Base-by-base conservation (phyloP, 768 basidiomycete genomes). In the Cystobasidium onofrii region DNA sequence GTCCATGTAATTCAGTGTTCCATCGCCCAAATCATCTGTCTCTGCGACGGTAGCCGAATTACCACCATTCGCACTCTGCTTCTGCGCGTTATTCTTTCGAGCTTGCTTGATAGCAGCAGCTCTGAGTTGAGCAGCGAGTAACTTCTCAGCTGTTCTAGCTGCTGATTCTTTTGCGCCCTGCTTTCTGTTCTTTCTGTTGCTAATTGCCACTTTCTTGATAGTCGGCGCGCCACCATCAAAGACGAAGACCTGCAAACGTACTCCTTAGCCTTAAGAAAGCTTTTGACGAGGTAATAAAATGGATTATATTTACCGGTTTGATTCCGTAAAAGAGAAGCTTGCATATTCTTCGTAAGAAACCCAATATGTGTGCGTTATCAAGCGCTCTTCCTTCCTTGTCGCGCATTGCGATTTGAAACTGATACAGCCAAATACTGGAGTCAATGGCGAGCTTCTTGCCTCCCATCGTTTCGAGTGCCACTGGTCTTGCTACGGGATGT, bases 361-460 rank as follows among this genome's bases (percentile, higher is more conserved):
- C 93, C 54, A 98, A 83, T 18, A 99, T 88, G 82, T 97, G 96
- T 0, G 95, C 94, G 79, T 97, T 97, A 65, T 89, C 86, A 54
- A 99, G 83, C 15, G 86, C 90, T 27, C 88, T 87, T 31, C 96
- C 96, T 73, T 97, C 92, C 33, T 74, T 71, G 82, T 95, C 94
- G 27, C 96, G 87, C 94, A 98, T 97, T 10, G 96, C 97, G 25
- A 95, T 94, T 83, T 98, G 95, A 79, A 99, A 99, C 81, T 99
- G 96, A 81, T 99, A 99, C 67, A 99, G 88, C 96, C 96, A 99
- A 76, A 99, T 98, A 77, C 92, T 96, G 1, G 94, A 97, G 82
- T 99, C 96, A 71, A 99, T 98, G 1, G 96, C 96, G 83, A 99
- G 87, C 12, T 87, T 84, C 80, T 93, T 95, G n/a, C 92, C 93